Conservation (phyloP, 345 rosid species). For the Heritiera littoralis region DNA sequence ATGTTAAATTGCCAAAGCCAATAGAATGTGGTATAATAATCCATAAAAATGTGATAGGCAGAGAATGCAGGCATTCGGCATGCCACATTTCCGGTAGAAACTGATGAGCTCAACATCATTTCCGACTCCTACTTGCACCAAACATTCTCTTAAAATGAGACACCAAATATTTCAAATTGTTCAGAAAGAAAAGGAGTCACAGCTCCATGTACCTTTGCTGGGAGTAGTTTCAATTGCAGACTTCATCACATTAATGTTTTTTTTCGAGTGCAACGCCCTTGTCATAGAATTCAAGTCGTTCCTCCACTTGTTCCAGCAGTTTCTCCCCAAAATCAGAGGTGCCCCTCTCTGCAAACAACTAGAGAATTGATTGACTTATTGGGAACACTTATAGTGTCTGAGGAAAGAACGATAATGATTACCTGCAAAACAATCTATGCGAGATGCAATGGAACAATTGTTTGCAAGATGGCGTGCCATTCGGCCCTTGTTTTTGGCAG, state of each 20-base stretch:
- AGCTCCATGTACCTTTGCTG: slow-evolving; percentile 47
- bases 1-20: neutral
- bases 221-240: slow-evolving; percentile 55
- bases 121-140: neutral
- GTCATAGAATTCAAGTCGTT: slow-evolving; percentile 84
- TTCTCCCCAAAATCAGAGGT: slow-evolving; percentile 78
- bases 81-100: neutral
- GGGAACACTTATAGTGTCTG: neutral
- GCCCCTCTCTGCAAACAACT: slow-evolving; percentile 49
- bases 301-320: slow-evolving; percentile 94
- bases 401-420: slow-evolving; percentile 6
- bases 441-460: slow-evolving; percentile 92
- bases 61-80: neutral
- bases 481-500: slow-evolving; percentile 90
- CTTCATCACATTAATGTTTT: slow-evolving; percentile 95
- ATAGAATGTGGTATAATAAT: neutral
- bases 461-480: slow-evolving; percentile 96
- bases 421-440: slow-evolving; percentile 96
- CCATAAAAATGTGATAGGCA: neutral
- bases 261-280: slow-evolving; percentile 95
- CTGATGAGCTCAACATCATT: neutral
- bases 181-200: neutral
- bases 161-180: neutral
- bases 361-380: neutral
- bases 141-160: neutral